Base-by-base conservation (phyloP, 805 yeast species). In the Debaryomyces maramus region DNA sequence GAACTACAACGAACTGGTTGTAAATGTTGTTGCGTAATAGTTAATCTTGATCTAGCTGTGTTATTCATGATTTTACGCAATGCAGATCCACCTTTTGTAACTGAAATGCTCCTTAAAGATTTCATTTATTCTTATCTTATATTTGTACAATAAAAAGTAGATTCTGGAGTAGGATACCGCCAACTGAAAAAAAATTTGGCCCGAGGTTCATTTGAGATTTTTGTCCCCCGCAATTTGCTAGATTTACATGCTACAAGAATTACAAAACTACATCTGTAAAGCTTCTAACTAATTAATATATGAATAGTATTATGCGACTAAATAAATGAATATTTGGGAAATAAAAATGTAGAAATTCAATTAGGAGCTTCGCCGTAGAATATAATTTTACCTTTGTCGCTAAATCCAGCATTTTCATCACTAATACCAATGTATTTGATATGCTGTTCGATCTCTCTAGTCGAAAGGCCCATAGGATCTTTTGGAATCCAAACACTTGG, bases 401-500 rank as follows among this genome's bases (percentile, higher is more conserved):
- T 48, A 38, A 86, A 78, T 34, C 66, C 60, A 0, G 96, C 78
- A 49, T 83, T 82, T 34, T 74, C 80, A 56, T 89, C 95, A 39
- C 78, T 70, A 36, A 86, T 80, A 13, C 75, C 72, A 34, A 88
- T 77, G 6, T 80, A 69, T 1, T 71, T 74, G 15, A 67, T 58
- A 37, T 87, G 72, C 30, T 78, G 68, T 28, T 73, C 75, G 16
- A 85, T 81, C 51, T 83, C 80, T 10, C 54, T 57, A 2, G 70
- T 63, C 1, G 96, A 85, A 51, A 88, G 75, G 1, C 98, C 98
- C 77, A 80, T 78, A 7, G 87, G 83, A 60, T 91, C 99, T 42
- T 70, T 69, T n/a, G 97, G 95, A 53, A 91, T 79, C 99, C 99
- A 91, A 15, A 91, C 65, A n/a, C 72, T 70, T 2, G 96, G 95